phyloP scores from a whole-genome alignment of 2,329 filamentous ascomycete species.

The Pestalotiopsis sp. region DNA sequence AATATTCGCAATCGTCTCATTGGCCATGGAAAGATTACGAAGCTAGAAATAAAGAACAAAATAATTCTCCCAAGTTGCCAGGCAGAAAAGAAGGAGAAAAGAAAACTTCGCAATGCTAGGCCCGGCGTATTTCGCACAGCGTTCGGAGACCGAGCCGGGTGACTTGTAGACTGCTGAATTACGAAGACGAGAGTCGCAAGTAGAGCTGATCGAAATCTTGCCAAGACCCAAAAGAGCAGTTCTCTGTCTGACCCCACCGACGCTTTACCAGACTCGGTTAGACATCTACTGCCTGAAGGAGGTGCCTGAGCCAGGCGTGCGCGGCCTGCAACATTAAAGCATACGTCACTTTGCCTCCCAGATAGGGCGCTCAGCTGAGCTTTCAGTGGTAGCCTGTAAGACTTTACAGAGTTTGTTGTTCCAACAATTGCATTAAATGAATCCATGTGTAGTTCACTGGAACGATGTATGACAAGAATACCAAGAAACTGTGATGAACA shows the following conservation, averaged over 20 bases:
- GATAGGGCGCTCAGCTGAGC: neutral
- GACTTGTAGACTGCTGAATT: neutral
- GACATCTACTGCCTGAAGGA: neutral
- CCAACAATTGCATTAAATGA: too few species aligned
- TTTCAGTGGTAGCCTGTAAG: neutral
- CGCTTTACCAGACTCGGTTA: neutral
- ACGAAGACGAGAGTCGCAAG: neutral
- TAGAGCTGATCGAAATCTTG: neutral
- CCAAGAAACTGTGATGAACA: too few species aligned
- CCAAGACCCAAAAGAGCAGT: neutral
- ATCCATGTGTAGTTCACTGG: too few species aligned
- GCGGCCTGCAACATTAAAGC: neutral
- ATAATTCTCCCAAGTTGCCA: too few species aligned
- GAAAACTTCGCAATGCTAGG: too few species aligned
- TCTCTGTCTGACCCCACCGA: neutral
- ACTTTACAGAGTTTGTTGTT: too few species aligned
- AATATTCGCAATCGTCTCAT: too few species aligned
- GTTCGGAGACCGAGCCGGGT: neutral
- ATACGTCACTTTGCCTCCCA: neutral
- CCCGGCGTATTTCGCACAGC: neutral
- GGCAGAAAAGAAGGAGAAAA: too few species aligned
- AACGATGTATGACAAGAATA: too few species aligned
- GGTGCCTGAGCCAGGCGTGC: neutral
- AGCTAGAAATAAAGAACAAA: too few species aligned
- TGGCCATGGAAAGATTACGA: too few species aligned